These are phyloP conservation scores for Astrothelium subdiscretum DNA, from an alignment of 495 filamentous ascomycete species.

Conservation along the genomic window DNA sequence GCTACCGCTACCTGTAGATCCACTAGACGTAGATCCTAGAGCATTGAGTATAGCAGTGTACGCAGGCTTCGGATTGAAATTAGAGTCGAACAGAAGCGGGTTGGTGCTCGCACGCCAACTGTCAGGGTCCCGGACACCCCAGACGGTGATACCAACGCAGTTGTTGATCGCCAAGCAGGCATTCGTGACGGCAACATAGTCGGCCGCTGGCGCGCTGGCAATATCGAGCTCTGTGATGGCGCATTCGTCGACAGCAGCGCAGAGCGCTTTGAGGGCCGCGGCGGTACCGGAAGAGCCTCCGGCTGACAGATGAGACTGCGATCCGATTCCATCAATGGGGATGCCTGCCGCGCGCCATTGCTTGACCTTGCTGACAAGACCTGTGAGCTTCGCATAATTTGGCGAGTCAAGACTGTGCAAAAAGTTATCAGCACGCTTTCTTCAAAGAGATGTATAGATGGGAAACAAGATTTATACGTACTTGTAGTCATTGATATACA, in stretches of 20 bases:
- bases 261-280: conserved; percentile 46
- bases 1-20: background rate
- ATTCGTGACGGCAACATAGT: conserved; percentile 53
- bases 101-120: conserved; percentile 48
- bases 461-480: conserved; percentile 20
- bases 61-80: conserved; percentile 50
- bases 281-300: conserved; percentile 32
- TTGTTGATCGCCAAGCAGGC: conserved; percentile 50
- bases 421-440: conserved; percentile 6
- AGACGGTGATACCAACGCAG: conserved; percentile 66
- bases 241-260: conserved; percentile 40
- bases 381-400: conserved; percentile 43
- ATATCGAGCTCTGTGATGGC: conserved; percentile 60
- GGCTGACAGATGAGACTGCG: conserved; percentile 49
- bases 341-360: conserved; percentile 53
- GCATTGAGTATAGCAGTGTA: conserved; percentile 48
- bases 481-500: conserved; percentile 66
- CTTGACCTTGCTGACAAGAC: conserved; percentile 53
- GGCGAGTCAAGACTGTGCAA: conserved; percentile 28
- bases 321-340: conserved; percentile 64
- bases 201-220: conserved; percentile 40
- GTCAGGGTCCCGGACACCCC: conserved; percentile 59
- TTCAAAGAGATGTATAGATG: conserved; percentile 22
- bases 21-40: background rate
- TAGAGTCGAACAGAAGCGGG: conserved; percentile 54